phyloP scores from a whole-genome alignment of 202 grass and related monocot genomes.

The Bolboschoenoplectus hybrid region DNA sequence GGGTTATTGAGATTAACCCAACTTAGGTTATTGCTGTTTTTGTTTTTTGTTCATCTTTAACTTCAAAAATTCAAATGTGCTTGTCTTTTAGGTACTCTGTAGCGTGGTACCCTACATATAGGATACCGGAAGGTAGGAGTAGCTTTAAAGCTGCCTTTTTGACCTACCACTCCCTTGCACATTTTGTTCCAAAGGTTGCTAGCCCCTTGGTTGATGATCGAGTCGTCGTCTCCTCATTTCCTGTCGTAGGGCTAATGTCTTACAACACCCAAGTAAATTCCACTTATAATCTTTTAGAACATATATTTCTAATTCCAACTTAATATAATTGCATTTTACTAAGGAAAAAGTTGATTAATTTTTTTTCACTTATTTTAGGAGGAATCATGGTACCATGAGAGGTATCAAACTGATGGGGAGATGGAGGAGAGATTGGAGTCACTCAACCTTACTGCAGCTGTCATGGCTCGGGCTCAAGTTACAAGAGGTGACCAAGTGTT shows the following conservation, averaged over 20 bases:
- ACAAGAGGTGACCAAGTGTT: slow-evolving; percentile 31
- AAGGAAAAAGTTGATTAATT: not conserved
- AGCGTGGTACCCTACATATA: slow-evolving; percentile 96
- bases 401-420: not conserved
- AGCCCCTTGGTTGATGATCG: slow-evolving; percentile 2
- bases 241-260: slow-evolving; percentile 70
- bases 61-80: slow-evolving; percentile 11
- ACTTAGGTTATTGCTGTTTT: not conserved
- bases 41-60: slow-evolving; percentile 12
- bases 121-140: slow-evolving; percentile 70
- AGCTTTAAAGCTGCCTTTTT: slow-evolving; percentile 80
- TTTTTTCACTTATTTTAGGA: slow-evolving; percentile 44
- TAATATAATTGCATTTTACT: slow-evolving; percentile 9
- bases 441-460: slow-evolving; percentile 48
- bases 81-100: slow-evolving; percentile 77
- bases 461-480: slow-evolving; percentile 59
- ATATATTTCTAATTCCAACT: not conserved
- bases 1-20: not conserved
- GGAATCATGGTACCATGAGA: slow-evolving; percentile 66
- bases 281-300: not conserved
- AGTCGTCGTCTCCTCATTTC: slow-evolving; percentile 41
- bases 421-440: slow-evolving; percentile 60
- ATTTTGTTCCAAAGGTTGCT: slow-evolving; percentile 33
- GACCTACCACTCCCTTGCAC: slow-evolving; percentile 84
- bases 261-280: slow-evolving; percentile 82